Conservation (phyloP, 345 rosid genomes). For the Eucalyptus cloeziana region DNA sequence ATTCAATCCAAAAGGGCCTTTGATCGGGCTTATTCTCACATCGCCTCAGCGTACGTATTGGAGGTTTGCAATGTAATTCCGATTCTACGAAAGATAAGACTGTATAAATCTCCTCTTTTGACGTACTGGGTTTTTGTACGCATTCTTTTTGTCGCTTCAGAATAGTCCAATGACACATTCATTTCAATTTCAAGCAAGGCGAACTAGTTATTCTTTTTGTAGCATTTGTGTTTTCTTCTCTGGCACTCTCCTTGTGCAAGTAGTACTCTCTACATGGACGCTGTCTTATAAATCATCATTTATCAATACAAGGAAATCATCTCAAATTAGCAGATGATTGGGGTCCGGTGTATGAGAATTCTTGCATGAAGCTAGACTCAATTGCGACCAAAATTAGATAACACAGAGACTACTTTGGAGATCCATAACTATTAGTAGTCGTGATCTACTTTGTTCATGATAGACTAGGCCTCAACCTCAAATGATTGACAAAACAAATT, state of each 20-base stretch:
- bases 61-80: neutral
- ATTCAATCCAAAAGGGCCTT: neutral
- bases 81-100: neutral
- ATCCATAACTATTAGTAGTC: neutral
- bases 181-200: neutral
- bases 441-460: accelerated
- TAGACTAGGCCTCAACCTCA: neutral
- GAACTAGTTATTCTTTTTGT: neutral
- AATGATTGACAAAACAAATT: neutral
- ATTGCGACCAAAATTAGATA: neutral
- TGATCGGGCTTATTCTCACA: neutral
- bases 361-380: neutral
- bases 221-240: neutral
- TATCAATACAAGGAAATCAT: neutral
- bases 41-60: neutral
- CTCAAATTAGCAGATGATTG: neutral
- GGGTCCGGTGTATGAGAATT: neutral
- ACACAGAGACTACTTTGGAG: neutral
- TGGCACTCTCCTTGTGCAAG: neutral
- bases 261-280: neutral
- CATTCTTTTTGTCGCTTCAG: neutral
- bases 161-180: neutral
- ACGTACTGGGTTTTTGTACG: neutral
- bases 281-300: neutral
- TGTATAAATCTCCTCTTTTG: neutral